A percentile compares a stretch with the other conserved stretches of the same genome.
Evolutionary conservation across 441 rosid genomes (phyloP).

Genomic region (Geranium incanum): DNA sequence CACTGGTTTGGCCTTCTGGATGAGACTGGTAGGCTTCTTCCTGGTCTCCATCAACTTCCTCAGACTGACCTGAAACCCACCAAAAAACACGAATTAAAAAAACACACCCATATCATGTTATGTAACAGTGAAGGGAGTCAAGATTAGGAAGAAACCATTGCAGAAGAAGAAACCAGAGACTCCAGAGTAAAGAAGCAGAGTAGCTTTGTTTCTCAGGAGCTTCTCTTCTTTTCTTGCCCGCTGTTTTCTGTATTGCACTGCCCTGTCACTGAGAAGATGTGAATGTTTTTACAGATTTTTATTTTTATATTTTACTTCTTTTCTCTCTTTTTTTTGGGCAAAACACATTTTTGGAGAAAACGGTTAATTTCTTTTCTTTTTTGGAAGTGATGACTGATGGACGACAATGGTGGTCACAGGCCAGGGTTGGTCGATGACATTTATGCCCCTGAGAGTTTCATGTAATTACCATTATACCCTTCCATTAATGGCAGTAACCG

Average conservation of each 20-base stretch:
- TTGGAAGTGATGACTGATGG: too few relatives aligned
- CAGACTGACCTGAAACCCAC: background rate
- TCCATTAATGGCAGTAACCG: too few relatives aligned
- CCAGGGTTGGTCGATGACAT: too few relatives aligned
- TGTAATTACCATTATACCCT: too few relatives aligned
- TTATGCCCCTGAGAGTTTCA: too few relatives aligned
- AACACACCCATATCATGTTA: background rate
- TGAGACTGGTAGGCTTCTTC: background rate
- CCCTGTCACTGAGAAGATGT: background rate
- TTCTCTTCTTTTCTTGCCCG: background rate
- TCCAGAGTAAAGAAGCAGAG: background rate
- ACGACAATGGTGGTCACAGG: too few relatives aligned
- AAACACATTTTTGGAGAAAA: too few relatives aligned
- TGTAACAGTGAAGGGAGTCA: background rate
- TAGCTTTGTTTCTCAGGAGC: background rate
- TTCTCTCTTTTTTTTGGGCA: background rate
- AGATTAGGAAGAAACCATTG: background rate
- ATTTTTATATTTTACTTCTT: background rate
- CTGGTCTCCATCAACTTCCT: slow-evolving; percentile 4
- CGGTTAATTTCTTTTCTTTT: too few relatives aligned
- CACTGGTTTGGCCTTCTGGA: slow-evolving; percentile 2
- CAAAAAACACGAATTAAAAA: background rate
- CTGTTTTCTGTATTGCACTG: background rate
- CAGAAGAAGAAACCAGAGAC: slow-evolving; percentile 4
- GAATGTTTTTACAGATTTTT: background rate